phyloP scores from a whole-genome alignment of 352 stramenopile species.

The Globisporangium spiculum region DNA sequence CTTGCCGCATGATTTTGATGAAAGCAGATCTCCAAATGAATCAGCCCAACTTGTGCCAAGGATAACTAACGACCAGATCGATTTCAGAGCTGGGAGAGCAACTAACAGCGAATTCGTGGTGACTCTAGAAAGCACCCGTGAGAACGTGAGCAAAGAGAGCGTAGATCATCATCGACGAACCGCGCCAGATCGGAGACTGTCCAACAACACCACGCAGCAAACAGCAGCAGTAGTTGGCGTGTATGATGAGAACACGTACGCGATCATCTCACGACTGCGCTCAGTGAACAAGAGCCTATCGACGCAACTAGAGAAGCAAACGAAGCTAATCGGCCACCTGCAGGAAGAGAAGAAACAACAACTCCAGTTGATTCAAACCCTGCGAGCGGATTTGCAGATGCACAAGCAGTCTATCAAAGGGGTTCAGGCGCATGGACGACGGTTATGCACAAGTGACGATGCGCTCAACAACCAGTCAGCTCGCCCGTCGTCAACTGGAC shows the following conservation, averaged over 20 bases:
- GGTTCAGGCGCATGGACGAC: constrained; percentile 17
- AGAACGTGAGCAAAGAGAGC: background rate
- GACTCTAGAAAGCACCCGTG: background rate
- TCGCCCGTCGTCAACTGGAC: background rate
- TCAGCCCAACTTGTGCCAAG: background rate
- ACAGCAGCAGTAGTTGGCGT: background rate
- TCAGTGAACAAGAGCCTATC: constrained; percentile 45
- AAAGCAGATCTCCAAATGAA: background rate
- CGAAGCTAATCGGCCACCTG: constrained; percentile 37
- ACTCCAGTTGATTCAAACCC: constrained; percentile 31
- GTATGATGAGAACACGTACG: constrained; percentile 62
- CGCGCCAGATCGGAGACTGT: background rate
- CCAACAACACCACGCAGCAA: background rate
- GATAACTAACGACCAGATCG: background rate
- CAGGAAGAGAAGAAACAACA: constrained; percentile 57
- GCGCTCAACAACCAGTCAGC: background rate
- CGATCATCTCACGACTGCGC: constrained; percentile 44
- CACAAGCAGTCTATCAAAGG: constrained; percentile 50
- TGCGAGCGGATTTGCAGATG: constrained; percentile 41
- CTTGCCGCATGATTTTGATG: background rate
- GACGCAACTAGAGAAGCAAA: constrained; percentile 48
- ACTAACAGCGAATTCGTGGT: background rate
- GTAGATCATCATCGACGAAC: background rate
- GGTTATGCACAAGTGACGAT: constrained; percentile 1
- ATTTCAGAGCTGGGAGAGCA: background rate